Percentiles rank a stretch among this genome's conserved stretches.
phyloP scores from a whole-genome alignment of 805 yeast species.

The Yamadazyma tumulicola region DNA sequence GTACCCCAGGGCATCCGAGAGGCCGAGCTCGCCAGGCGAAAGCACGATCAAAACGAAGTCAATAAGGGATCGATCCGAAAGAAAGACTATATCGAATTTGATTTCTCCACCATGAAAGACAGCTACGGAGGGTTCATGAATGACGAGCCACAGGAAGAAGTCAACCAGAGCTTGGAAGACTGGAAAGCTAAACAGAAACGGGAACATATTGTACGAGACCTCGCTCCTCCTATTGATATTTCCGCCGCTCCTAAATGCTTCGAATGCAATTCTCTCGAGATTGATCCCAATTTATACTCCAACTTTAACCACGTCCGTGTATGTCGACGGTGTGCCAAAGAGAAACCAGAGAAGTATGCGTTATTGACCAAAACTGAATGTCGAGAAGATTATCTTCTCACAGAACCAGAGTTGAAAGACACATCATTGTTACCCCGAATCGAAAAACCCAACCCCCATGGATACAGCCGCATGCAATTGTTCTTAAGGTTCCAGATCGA shows the following conservation, averaged over 20 bases:
- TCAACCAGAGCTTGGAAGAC: conserved; percentile 33
- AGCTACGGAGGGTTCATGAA: conserved; percentile 79
- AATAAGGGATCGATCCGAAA: conserved; percentile 41
- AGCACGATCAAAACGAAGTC: conserved; percentile 5
- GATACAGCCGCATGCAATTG: conserved; percentile 89
- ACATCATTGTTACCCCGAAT: conserved; percentile 62
- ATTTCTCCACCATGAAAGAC: conserved; percentile 88
- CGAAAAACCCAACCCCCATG: conserved; percentile 93
- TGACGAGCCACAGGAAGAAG: conserved; percentile 14
- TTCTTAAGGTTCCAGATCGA: conserved; percentile 91
- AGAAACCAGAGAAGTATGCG: conserved; percentile 82
- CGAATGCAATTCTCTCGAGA: conserved; percentile 79
- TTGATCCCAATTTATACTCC: conserved; percentile 67
- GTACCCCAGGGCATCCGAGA: conserved; percentile 8
- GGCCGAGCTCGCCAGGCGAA: conserved; percentile 6
- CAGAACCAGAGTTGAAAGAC: conserved; percentile 90
- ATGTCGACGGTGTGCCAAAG: conserved; percentile 72
- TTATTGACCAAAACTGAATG: conserved; percentile 94
- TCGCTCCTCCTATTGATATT: conserved; percentile 71
- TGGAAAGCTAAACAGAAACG: conserved; percentile 47
- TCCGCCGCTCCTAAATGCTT: conserved; percentile 75
- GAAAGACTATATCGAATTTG: conserved; percentile 76
- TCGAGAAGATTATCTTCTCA: conserved; percentile 82
- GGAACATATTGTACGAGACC: conserved; percentile 41
- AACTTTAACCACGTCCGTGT: conserved; percentile 69